These are phyloP conservation scores for Scleroderma citrinum DNA, from an alignment of 768 basidiomycete species.

Conservation along the genomic window DNA sequence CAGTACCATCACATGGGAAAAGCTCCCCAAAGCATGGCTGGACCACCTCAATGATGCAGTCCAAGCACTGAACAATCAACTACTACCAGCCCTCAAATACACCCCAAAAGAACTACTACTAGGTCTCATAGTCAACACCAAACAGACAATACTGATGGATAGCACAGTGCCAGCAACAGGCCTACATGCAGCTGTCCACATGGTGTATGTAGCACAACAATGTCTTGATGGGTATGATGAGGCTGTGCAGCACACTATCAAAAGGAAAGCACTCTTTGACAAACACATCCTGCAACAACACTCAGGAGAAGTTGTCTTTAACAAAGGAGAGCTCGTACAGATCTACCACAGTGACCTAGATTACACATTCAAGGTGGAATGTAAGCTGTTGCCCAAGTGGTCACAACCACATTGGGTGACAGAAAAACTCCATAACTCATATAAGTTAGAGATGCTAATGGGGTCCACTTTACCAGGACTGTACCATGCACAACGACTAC, in stretches of 20 bases:
- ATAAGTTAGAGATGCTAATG: constrained; percentile 16
- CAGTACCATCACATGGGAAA: too few relatives aligned
- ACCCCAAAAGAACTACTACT: constrained; percentile 32
- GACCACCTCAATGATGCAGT: not conserved
- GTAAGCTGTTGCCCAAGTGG: too few relatives aligned
- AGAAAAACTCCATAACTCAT: constrained; percentile 14
- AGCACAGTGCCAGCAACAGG: constrained; percentile 10
- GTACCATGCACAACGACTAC: not conserved
- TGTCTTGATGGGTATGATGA: constrained; percentile 24
- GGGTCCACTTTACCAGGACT: not conserved
- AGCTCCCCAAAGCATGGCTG: constrained; percentile 20
- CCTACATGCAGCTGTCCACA: constrained; percentile 8
- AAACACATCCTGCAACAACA: too few relatives aligned
- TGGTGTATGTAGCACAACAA: constrained; percentile 28
- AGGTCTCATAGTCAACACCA: constrained; percentile 26
- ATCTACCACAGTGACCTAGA: constrained; percentile 23
- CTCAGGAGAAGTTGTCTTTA: constrained; percentile 19
- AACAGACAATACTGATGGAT: not conserved
- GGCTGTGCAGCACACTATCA: constrained; percentile 16
- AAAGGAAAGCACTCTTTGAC: constrained; percentile 21
- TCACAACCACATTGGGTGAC: constrained; percentile 13
- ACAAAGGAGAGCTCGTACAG: constrained; percentile 27
- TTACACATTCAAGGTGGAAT: constrained; percentile 24
- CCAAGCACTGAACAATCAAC: constrained; percentile 12
- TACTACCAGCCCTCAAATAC: too few relatives aligned